Evolutionary conservation across 306 rosid species (phyloP), one percentile per base, ranked within the genome.

Genomic region (Sindora glabra): DNA sequence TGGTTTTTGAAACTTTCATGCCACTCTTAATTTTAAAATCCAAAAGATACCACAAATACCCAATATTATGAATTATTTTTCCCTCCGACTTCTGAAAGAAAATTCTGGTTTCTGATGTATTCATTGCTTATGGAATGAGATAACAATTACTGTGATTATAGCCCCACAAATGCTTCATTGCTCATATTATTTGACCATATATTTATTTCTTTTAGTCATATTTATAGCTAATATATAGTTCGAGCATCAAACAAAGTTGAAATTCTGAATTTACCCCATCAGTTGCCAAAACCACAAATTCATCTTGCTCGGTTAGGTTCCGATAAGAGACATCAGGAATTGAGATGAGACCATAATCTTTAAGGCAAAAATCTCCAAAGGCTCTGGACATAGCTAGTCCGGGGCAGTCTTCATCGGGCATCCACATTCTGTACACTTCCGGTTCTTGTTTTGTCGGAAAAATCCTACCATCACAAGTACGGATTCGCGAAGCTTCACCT

Each of bases 331-430:
- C 77, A 16, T 83, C 90, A 18, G 99, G 99, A 36, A 4, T 41
- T 42, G 99, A 68, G 65, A 84, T 89, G 24, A 94, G 89, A 61
- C 99, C 99, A 62, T 75, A 86, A 69, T 89, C 94, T 77, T 94
- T 94, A 21, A 89, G 74, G 70, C 99, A 94, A 62, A 94, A 94
- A 52, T 94, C 99, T 14, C 97, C 99, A 5, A 94, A 86, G 39
- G 97, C 87, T 65, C 99, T 86, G 6, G 99, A 77, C 99, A 94
- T 94, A 19, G 99, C 99, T 0, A 94, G 80, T 53, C 99, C 97
- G 24, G 99, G 96, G 60, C 84, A 89, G 56, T 94, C 89, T 41
- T 77, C 89, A 22, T 94, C 94, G 8, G 99, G 90, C 95, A 94
- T 89, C 99, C 99, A 94, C 48, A 94, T 24, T 79, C 99, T 86